Evolutionary conservation across 371 early-diverging fungal species (phyloP).

Genomic region (Edhazardia aedis): DNA sequence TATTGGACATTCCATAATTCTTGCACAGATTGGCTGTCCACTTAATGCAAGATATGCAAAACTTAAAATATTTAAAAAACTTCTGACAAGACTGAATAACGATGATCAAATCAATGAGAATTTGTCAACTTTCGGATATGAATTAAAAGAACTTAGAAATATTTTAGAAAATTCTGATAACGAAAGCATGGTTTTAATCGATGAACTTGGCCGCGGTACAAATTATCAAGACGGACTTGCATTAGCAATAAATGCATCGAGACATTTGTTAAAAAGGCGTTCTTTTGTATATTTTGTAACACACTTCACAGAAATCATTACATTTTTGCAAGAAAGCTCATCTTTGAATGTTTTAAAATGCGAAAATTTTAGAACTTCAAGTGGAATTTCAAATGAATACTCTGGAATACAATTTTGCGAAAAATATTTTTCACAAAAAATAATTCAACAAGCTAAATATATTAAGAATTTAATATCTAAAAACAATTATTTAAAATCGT

Average conservation of each 20-base stretch:
- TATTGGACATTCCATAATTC: neutral
- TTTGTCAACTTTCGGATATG: neutral
- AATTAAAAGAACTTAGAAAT: neutral
- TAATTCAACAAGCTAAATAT: neutral
- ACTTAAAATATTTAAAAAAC: neutral
- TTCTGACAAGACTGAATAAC: neutral
- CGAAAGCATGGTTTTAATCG: slow-evolving; percentile 27
- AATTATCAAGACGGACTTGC: slow-evolving; percentile 26
- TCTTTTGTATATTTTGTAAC: slow-evolving; percentile 23
- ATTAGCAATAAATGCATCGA: slow-evolving; percentile 16
- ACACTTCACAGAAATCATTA: slow-evolving; percentile 23
- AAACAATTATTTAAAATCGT: neutral
- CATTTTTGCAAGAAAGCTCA: slow-evolving; percentile 3
- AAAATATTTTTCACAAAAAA: neutral
- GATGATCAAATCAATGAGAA: neutral
- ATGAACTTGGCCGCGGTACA: slow-evolving; percentile 37
- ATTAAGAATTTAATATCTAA: neutral
- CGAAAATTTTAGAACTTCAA: neutral
- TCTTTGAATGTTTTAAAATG: neutral
- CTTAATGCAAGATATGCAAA: neutral
- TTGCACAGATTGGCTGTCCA: slow-evolving; percentile 4
- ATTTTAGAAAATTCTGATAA: neutral
- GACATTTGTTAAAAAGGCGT: slow-evolving; percentile 5
- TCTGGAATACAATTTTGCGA: neutral
- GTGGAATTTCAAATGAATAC: neutral